phyloP scores from a whole-genome alignment of 2,329 filamentous ascomycete genomes.

The Neofusicoccum ribis region DNA sequence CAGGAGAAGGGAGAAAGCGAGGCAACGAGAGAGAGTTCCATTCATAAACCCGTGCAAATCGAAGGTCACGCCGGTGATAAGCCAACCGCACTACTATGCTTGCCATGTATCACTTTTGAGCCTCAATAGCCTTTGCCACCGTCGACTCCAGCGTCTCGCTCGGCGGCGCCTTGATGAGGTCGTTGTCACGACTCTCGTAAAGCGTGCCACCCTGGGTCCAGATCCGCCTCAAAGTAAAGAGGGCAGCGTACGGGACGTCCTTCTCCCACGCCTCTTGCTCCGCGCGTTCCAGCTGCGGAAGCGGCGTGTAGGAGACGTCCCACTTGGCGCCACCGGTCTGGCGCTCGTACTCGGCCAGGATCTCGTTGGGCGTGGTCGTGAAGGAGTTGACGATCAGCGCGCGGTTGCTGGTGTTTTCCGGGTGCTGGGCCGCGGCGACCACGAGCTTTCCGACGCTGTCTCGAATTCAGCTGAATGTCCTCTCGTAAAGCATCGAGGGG shows the following conservation, averaged over 20 bases:
- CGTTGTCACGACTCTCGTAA: constrained; percentile 61
- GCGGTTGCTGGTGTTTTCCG: constrained; percentile 54
- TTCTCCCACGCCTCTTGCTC: constrained; percentile 63
- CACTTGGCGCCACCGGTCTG: constrained; percentile 59
- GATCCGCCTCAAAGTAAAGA: constrained; percentile 65
- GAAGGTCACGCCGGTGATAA: background rate
- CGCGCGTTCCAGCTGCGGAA: constrained; percentile 54
- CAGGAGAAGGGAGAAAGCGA: no score
- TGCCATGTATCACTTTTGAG: background rate
- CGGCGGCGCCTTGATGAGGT: background rate
- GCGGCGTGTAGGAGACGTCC: constrained; percentile 54
- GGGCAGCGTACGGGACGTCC: constrained; percentile 53
- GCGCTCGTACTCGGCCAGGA: constrained; percentile 67
- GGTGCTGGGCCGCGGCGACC: constrained; percentile 61
- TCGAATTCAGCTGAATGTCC: background rate
- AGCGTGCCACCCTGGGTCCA: constrained; percentile 73
- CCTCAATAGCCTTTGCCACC: background rate
- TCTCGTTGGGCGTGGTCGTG: constrained; percentile 62
- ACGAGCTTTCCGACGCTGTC: constrained; percentile 66
- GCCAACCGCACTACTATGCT: background rate
- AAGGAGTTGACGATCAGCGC: constrained; percentile 71
- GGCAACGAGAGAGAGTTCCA: background rate
- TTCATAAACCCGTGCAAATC: background rate
- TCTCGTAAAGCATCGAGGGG: background rate
- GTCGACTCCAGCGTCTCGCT: constrained; percentile 1